Base-by-base conservation (phyloP, 441 rosid genomes). In the Syzygium syzygioides region DNA sequence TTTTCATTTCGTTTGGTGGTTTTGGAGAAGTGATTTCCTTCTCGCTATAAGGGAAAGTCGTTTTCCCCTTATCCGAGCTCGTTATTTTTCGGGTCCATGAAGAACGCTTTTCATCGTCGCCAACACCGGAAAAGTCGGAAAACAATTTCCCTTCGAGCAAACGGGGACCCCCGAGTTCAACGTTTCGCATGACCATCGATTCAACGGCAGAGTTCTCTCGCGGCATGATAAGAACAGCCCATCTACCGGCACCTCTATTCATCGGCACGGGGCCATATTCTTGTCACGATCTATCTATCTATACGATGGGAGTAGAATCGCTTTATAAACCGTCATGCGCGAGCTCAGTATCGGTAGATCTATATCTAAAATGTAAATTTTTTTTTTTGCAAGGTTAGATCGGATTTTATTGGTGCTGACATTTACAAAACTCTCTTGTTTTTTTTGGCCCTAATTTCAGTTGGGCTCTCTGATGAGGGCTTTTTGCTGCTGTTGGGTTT, bases 31-130 rank as follows among this genome's bases (percentile, higher is more conserved):
- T 3, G 60, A 56, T 56, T 20, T 8, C 26, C 4, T 19, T 55
- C 25, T 19, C 0, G 9, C 5, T 0, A 9, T 3, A 20, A 1
- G 9, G 60, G 12, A 0, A 56, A 9, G 26, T 56, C 26, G 2
- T 56, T 20, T 20, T 6, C 9, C 11, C 12, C 26, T 12, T 50
- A 12, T 12, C 26, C 9, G 20, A 20, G 0, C 26, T 20, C 1
- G 11, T 9, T 1, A 0, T 56, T 56, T 56, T 18, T 8, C n/a
- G n/a, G 7, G 8, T 55, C 7, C 7, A 17, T 17, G 56, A 7
- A 6, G 7, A 17, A 55, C 23, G 3, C 18, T 18, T 19, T 55
- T 25, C 4, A 4, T 20, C 11, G 3, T 55, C 11, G 48, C 10
- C 20, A 7, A 3, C 20, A 19, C 26, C 3, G 59, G 4, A 8